Percentiles rank a stretch among this genome's conserved stretches.
These are phyloP conservation scores for Gaeumannomyces tritici DNA, from an alignment of 2,329 filamentous ascomycete species.

Conservation along the genomic window DNA sequence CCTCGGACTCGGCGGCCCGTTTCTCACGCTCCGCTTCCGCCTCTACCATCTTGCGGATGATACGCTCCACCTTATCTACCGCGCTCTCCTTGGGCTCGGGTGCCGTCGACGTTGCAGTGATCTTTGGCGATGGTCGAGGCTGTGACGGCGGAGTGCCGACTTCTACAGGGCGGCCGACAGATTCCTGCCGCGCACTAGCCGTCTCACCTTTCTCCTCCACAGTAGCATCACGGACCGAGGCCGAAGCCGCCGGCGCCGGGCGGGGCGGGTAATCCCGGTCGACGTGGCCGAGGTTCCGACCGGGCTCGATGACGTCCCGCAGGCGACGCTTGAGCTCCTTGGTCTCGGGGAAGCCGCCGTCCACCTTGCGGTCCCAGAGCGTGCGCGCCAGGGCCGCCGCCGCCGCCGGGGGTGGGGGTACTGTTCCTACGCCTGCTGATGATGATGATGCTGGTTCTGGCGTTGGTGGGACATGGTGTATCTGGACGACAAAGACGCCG, in stretches of 20 bases:
- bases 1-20: too few species aligned
- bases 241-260: too few species aligned
- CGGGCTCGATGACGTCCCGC: constrained; percentile 72
- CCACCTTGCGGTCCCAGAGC: constrained; percentile 79
- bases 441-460: constrained; percentile 5
- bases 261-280: constrained; percentile 39
- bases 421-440: too few species aligned
- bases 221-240: not conserved
- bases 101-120: not conserved
- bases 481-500: constrained; percentile 69
- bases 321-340: constrained; percentile 83
- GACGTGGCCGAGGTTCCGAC: constrained; percentile 71
- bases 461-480: constrained; percentile 25
- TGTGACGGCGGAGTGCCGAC: too few species aligned
- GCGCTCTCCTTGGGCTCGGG: too few species aligned
- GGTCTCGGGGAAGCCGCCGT: constrained; percentile 89
- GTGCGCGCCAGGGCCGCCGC: constrained; percentile 35
- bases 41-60: too few species aligned
- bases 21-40: too few species aligned
- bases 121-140: not conserved
- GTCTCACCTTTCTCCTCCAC: not conserved
- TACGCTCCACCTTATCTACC: too few species aligned
- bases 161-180: not conserved
- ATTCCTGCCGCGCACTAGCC: not conserved
- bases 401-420: too few species aligned